Conservation (phyloP, 768 basidiomycete species). For the Glaciozyma martinii region DNA sequence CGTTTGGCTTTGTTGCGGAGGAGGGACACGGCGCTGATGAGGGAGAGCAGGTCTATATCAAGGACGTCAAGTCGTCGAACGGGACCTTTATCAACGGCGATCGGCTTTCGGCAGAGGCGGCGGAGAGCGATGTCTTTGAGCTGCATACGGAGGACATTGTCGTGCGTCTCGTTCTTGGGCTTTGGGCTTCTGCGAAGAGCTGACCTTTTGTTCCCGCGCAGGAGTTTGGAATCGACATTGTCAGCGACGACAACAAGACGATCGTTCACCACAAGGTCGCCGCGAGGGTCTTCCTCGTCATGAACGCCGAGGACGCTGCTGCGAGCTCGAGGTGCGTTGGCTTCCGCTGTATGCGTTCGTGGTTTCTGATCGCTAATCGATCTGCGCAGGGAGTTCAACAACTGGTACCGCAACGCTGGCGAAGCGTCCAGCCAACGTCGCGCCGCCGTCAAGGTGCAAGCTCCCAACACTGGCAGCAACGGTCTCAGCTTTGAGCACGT, state of each 20-base stretch:
- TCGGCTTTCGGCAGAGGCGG: slow-evolving; percentile 74
- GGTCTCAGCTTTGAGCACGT: slow-evolving; percentile 90
- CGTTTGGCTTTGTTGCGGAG: slow-evolving; percentile 23
- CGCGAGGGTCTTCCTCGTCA: slow-evolving; percentile 81
- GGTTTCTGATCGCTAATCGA: not conserved
- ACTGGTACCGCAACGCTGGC: slow-evolving; percentile 31
- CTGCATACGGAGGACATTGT: slow-evolving; percentile 93
- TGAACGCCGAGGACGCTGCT: slow-evolving; percentile 68
- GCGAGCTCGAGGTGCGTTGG: slow-evolving; percentile 27
- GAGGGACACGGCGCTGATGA: not conserved
- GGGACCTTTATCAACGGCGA: slow-evolving; percentile 98
- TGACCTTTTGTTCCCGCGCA: slow-evolving; percentile 36
- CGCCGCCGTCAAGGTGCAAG: slow-evolving; percentile 40
- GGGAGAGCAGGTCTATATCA: slow-evolving; percentile 76
- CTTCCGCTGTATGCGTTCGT: not conserved
- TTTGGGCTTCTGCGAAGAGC: not conserved
- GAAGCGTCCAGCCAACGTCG: slow-evolving; percentile 59
- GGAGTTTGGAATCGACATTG: slow-evolving; percentile 99
- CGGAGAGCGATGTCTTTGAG: slow-evolving; percentile 86
- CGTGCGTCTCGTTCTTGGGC: slow-evolving; percentile 48
- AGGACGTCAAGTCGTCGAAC: slow-evolving; percentile 95
- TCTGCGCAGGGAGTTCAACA: slow-evolving; percentile 29
- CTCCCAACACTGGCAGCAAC: slow-evolving; percentile 13
- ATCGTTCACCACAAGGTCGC: slow-evolving; percentile 98
- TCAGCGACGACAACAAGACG: slow-evolving; percentile 94